Percentiles rank a stretch among this genome's conserved stretches.
phyloP scores from a whole-genome alignment of 1,139 yeast species.

The Debaryomyces sp. region DNA sequence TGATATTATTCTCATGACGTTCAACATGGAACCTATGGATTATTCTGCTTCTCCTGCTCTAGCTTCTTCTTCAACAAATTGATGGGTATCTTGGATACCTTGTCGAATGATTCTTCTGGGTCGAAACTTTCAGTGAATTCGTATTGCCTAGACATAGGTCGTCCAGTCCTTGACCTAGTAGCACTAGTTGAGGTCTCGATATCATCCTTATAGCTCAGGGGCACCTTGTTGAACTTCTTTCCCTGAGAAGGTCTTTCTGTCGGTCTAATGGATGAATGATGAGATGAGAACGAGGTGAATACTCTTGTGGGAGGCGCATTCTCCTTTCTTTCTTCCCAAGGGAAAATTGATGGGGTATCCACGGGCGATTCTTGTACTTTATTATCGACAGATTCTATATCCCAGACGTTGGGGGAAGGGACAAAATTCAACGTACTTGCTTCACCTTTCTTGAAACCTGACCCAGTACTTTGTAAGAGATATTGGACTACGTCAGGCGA shows the following conservation, averaged over 20 bases:
- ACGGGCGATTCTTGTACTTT: slow-evolving; percentile 14
- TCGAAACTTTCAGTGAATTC: slow-evolving; percentile 14
- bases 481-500: slow-evolving; percentile 18
- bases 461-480: slow-evolving; percentile 14
- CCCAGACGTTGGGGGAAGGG: slow-evolving; percentile 33
- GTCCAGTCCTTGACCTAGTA: neutral
- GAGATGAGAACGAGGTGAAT: slow-evolving; percentile 10
- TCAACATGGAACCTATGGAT: neutral
- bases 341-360: slow-evolving; percentile 38
- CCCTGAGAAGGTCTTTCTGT: neutral
- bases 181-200: neutral
- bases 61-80: slow-evolving; percentile 18
- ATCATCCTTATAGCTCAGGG: neutral
- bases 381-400: slow-evolving; percentile 13
- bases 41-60: slow-evolving; percentile 7
- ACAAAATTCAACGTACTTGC: slow-evolving; percentile 36
- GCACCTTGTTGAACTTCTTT: neutral
- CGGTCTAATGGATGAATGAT: neutral
- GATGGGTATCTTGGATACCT: slow-evolving; percentile 22
- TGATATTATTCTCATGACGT: neutral
- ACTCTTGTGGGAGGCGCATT: slow-evolving; percentile 23
- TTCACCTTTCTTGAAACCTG: slow-evolving; percentile 32
- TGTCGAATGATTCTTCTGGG: slow-evolving; percentile 23
- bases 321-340: slow-evolving; percentile 40
- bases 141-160: neutral